These are phyloP conservation scores for Hymenoscyphus occultus DNA, from an alignment of 2,329 filamentous ascomycete genomes.

Conservation along the genomic window DNA sequence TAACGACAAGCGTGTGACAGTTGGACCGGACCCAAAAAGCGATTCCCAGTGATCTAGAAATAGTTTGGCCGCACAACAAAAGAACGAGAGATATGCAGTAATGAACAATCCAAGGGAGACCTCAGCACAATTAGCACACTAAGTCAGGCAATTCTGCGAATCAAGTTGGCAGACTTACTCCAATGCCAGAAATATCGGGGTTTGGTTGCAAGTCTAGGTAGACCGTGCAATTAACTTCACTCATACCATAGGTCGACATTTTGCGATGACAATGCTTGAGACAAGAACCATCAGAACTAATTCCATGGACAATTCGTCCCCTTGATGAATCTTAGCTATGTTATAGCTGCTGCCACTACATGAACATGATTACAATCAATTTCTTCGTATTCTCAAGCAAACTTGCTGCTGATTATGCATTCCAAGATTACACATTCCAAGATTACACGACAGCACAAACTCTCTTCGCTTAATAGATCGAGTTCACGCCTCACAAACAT, in stretches of 20 bases:
- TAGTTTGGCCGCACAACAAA: background rate
- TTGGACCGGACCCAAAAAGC: background rate
- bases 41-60: background rate
- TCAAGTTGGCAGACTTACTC: background rate
- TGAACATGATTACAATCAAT: too few relatives aligned
- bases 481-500: too few relatives aligned
- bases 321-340: background rate
- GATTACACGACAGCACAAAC: too few relatives aligned
- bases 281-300: too few relatives aligned
- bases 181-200: constrained; percentile 3
- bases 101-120: background rate
- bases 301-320: too few relatives aligned
- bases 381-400: too few relatives aligned
- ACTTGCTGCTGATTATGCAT: too few relatives aligned
- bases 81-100: background rate
- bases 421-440: too few relatives aligned
- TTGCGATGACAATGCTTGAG: background rate
- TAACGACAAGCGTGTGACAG: background rate
- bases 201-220: background rate
- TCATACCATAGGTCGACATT: background rate
- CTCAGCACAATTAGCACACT: background rate
- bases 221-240: background rate
- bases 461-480: too few relatives aligned
- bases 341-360: background rate
- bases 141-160: too few relatives aligned